These are phyloP conservation scores for Rhizopus microsporus DNA, from an alignment of 371 early-diverging fungal species.

Conservation along the genomic window DNA sequence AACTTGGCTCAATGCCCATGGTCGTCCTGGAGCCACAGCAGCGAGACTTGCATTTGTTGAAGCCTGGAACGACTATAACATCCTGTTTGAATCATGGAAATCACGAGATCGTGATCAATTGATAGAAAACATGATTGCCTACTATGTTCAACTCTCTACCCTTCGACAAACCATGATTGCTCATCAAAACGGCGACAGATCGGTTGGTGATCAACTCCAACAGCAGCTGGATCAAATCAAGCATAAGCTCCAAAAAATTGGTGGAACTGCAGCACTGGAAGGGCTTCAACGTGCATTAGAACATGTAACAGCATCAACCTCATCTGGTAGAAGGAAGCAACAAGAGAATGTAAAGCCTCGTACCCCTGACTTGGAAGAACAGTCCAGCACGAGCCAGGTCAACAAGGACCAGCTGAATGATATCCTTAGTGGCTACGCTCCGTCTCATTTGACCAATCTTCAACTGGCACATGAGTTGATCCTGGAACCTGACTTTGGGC, in stretches of 20 bases:
- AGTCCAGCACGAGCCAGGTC: not conserved
- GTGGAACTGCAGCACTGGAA: constrained; percentile 30
- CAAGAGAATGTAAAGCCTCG: constrained; percentile 21
- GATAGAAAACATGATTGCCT: constrained; percentile 60
- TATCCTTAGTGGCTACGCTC: constrained; percentile 26
- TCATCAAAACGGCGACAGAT: constrained; percentile 45
- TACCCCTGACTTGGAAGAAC: constrained; percentile 11
- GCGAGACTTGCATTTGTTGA: constrained; percentile 43
- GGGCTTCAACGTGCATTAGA: constrained; percentile 27
- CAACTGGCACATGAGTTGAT: constrained; percentile 80
- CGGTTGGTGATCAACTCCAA: constrained; percentile 53
- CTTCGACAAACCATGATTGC: constrained; percentile 64
- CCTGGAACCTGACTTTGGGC: constrained; percentile 72
- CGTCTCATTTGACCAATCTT: constrained; percentile 52
- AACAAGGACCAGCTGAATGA: constrained; percentile 25
- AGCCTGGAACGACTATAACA: constrained; percentile 60
- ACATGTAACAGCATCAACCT: constrained; percentile 9
- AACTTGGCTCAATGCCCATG: constrained; percentile 46
- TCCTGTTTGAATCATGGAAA: constrained; percentile 75
- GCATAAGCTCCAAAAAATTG: constrained; percentile 28
- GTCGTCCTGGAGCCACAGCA: constrained; percentile 24
- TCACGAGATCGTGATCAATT: constrained; percentile 62
- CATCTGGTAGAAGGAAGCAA: constrained; percentile 18
- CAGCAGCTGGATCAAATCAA: constrained; percentile 53
- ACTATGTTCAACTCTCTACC: constrained; percentile 70